phyloP scores from a whole-genome alignment of 495 filamentous ascomycete genomes.

The Neurospora sp. region DNA sequence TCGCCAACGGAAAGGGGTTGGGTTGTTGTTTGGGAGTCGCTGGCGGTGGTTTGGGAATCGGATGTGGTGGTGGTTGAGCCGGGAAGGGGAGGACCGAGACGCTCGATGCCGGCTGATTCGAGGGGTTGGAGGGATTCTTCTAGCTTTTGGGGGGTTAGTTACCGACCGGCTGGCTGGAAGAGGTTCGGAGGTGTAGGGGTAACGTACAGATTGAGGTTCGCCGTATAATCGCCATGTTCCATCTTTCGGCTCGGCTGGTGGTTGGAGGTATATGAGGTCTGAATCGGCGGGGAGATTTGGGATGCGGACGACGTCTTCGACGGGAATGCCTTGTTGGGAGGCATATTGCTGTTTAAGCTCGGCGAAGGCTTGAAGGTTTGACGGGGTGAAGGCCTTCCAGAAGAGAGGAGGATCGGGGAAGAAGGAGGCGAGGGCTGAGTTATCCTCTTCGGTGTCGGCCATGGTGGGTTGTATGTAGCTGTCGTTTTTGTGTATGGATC shows the following conservation, averaged over 20 bases:
- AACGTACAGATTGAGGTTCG: constrained; percentile 48
- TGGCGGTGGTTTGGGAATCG: constrained; percentile 8
- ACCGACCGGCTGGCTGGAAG: neutral
- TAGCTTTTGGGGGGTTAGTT: constrained; percentile 27
- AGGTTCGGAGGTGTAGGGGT: no score
- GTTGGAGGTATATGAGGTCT: constrained; percentile 70
- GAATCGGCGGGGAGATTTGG: constrained; percentile 46
- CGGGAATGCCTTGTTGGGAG: constrained; percentile 23
- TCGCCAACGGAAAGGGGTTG: neutral
- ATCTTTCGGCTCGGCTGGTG: constrained; percentile 63
- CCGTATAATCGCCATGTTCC: constrained; percentile 68
- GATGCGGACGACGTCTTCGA: constrained; percentile 26
- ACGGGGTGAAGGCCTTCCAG: constrained; percentile 77
- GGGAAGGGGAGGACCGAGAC: constrained; percentile 45
- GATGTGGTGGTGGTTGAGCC: neutral
- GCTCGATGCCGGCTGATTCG: constrained; percentile 56
- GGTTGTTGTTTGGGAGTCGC: constrained; percentile 3
- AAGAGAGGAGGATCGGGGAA: constrained; percentile 81
- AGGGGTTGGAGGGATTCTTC: constrained; percentile 57
- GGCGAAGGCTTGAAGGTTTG: constrained; percentile 61
- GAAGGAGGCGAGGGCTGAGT: constrained; percentile 26
- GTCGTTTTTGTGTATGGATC: neutral
- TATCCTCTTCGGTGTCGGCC: constrained; percentile 27
- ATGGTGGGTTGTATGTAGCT: constrained; percentile 13
- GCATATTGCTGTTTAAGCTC: constrained; percentile 33